Evolutionary conservation across 2,329 filamentous ascomycete species (phyloP), one percentile per base, ranked within the genome.

Genomic region (Cadophora sp.): DNA sequence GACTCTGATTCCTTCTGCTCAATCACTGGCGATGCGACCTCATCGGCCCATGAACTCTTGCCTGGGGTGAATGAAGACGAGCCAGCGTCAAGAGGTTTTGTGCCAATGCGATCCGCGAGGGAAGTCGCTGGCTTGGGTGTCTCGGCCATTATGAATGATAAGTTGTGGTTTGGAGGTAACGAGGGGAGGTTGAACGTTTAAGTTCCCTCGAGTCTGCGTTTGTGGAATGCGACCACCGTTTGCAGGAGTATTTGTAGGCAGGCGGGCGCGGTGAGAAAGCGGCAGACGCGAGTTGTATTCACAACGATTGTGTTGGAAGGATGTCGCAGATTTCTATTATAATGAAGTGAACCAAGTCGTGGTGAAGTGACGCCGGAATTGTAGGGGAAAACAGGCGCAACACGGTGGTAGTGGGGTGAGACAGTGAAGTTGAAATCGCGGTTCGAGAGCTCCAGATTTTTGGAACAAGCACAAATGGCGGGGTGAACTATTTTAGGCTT

Each of bases 71-170:
- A 73, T 7, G 64, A 65, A 14, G 67, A 56, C 6, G 71, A 66
- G 40, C 50, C 64, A 26, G 67, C 68, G 27, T 72, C 69, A 66
- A 70, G 63, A 37, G 65, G 69, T 40, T 71, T 69, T 37, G 59
- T 34, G 34, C 65, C 65, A 70, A 85, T 81, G 68, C 84, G 83
- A 70, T 83, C 82, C 26, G 79, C 83, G 61, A 86, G 78, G 37
- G 83, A 83, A 48, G 78, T 78, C 48, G 78, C 79, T 60, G 74
- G 53, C n/a, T 72, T 71, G 3, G 69, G 51, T 19, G 69, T 53
- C 14, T 71, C 71, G 27, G 73, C 66, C 73, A 74, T 74, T 26
- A 64, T 70, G 67, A 29, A 55, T 37, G 34, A n/a, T 9, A 43
- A 37, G 53, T n/a, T 26, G 31, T 37, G 12, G 5, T 31, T 53